phyloP scores from a whole-genome alignment of 1,139 yeast genomes.

The Geotrichum bryndzae region DNA sequence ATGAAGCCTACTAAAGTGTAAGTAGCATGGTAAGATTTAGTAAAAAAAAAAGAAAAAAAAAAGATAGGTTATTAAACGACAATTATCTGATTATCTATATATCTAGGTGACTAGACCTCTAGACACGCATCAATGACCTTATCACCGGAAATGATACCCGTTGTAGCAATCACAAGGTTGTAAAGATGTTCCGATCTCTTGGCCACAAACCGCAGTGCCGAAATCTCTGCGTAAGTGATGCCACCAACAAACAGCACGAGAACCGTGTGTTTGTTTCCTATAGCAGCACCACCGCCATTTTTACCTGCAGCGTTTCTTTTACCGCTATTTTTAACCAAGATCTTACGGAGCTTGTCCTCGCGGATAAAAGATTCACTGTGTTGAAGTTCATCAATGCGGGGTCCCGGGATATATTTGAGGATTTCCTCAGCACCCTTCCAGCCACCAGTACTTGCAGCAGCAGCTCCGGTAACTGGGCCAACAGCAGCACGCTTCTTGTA shows the following conservation, averaged over 20 bases:
- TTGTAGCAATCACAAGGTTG: slow-evolving; percentile 48
- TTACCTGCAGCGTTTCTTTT: slow-evolving; percentile 27
- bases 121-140: slow-evolving; percentile 33
- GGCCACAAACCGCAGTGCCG: slow-evolving; percentile 56
- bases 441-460: slow-evolving; percentile 26
- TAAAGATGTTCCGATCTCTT: slow-evolving; percentile 32
- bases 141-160: slow-evolving; percentile 49
- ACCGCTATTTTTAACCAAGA: slow-evolving; percentile 31
- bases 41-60: background rate
- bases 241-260: slow-evolving; percentile 67
- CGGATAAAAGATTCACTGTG: slow-evolving; percentile 28
- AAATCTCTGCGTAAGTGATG: slow-evolving; percentile 68
- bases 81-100: no score
- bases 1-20: background rate
- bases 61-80: background rate
- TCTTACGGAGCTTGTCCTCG: slow-evolving; percentile 35
- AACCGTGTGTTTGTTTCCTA: slow-evolving; percentile 29
- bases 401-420: slow-evolving; percentile 35
- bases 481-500: slow-evolving; percentile 19
- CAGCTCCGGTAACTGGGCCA: slow-evolving; percentile 22
- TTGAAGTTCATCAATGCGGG: slow-evolving; percentile 34
- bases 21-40: background rate
- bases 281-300: background rate
- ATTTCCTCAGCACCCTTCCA: slow-evolving; percentile 36
- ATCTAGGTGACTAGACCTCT: background rate